phyloP scores from a whole-genome alignment of 768 basidiomycete genomes.

The Pleurotus salmoneostramineus region DNA sequence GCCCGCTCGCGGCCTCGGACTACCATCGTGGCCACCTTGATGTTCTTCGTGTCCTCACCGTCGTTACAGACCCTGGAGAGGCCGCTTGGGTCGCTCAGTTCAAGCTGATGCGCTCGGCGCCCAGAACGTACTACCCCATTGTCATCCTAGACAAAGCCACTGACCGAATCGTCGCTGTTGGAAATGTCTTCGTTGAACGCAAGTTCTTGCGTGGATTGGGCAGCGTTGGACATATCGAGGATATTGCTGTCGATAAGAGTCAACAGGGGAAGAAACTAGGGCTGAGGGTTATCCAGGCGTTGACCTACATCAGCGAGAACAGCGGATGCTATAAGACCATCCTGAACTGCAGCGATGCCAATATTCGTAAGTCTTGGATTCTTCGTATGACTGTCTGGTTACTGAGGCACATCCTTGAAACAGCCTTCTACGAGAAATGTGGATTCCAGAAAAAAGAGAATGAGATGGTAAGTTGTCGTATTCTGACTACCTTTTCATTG shows the following conservation, averaged over 20 bases:
- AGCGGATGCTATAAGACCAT: conserved; percentile 95
- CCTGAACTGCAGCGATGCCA: conserved; percentile 87
- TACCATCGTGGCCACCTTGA: conserved; percentile 76
- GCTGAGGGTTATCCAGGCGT: conserved; percentile 77
- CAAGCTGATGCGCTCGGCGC: conserved; percentile 46
- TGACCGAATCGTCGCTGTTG: conserved; percentile 81
- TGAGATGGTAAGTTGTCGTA: conserved; percentile 70
- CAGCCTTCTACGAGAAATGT: conserved; percentile 97
- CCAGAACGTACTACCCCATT: conserved; percentile 75
- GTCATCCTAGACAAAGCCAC: conserved; percentile 75
- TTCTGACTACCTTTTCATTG: not conserved
- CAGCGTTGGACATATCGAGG: conserved; percentile 93
- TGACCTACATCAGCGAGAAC: conserved; percentile 79
- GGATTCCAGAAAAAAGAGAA: conserved; percentile 88
- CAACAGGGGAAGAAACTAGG: conserved; percentile 94
- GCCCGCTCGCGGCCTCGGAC: conserved; percentile 86
- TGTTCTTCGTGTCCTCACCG: conserved; percentile 77
- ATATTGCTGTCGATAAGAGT: conserved; percentile 87
- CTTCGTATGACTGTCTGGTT: conserved; percentile 8
- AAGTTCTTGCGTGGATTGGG: conserved; percentile 91
- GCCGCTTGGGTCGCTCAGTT: conserved; percentile 71
- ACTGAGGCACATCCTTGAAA: not conserved
- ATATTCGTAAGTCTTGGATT: conserved; percentile 67
- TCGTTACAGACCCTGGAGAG: conserved; percentile 63
- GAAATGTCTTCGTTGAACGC: conserved; percentile 84